Evolutionary conservation across 768 basidiomycete genomes (phyloP).

Genomic region (Tulasnella sp.): DNA sequence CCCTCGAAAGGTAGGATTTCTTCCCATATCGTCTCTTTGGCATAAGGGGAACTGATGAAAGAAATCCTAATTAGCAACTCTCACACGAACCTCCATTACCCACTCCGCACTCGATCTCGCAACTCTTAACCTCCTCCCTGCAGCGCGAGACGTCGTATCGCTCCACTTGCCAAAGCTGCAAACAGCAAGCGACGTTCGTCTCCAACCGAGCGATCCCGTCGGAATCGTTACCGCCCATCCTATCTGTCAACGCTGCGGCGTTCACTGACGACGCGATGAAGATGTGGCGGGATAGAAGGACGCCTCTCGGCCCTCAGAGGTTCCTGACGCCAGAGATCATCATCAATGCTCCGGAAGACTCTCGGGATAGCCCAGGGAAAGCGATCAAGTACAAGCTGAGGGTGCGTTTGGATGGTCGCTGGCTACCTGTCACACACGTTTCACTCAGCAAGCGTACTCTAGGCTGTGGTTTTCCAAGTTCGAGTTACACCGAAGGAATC

Average conservation of each 20-base stretch:
- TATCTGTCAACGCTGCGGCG: constrained; percentile 78
- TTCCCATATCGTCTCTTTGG: background rate
- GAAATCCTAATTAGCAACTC: constrained; percentile 19
- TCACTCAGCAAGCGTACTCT: background rate
- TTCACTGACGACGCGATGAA: constrained; percentile 61
- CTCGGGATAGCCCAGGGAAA: constrained; percentile 45
- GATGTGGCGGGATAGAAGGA: constrained; percentile 61
- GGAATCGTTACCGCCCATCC: constrained; percentile 62
- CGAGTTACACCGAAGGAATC: constrained; percentile 51
- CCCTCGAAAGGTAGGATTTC: constrained; percentile 45
- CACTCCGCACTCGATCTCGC: constrained; percentile 39
- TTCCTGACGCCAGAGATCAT: constrained; percentile 45
- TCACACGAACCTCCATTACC: constrained; percentile 26
- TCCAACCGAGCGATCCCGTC: constrained; percentile 55
- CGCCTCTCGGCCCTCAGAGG: constrained; percentile 23
- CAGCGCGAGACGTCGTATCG: constrained; percentile 76
- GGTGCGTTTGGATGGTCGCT: constrained; percentile 30
- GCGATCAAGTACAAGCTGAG: constrained; percentile 56
- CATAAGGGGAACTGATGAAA: constrained; percentile 26
- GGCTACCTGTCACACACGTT: background rate
- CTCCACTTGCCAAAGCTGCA: constrained; percentile 76
- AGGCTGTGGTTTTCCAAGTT: constrained; percentile 80
- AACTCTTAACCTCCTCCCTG: constrained; percentile 62
- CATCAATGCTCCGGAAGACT: constrained; percentile 33
- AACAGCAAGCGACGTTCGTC: constrained; percentile 60